Conservation (phyloP, 163 green algal genomes). For the Scenedesmus sp. region DNA sequence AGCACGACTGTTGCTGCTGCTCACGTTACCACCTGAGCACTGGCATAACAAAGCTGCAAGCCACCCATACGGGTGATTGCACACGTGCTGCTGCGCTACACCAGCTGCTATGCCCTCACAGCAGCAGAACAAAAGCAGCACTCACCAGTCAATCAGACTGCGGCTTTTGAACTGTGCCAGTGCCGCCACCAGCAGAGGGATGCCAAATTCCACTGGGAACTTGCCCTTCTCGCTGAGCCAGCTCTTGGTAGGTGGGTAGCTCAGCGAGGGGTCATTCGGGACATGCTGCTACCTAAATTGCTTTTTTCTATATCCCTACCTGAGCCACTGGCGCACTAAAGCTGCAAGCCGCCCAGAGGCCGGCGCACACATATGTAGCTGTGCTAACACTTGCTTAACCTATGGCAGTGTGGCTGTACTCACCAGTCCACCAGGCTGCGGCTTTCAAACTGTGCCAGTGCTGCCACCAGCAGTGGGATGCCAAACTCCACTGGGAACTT, state of each 20-base stretch:
- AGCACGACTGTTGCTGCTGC: not conserved
- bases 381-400: too few relatives aligned
- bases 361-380: too few relatives aligned
- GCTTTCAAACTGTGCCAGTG: not conserved
- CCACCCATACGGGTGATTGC: too few relatives aligned
- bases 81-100: too few relatives aligned
- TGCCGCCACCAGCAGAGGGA: slow-evolving; percentile 23
- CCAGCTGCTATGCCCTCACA: too few relatives aligned
- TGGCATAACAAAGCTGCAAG: too few relatives aligned
- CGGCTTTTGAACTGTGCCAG: not conserved
- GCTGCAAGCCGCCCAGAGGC: too few relatives aligned
- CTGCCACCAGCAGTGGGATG: slow-evolving; percentile 7
- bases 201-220: slow-evolving; percentile 42
- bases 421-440: slow-evolving; percentile 21
- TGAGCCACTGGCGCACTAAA: too few relatives aligned
- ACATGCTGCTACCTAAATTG: not conserved
- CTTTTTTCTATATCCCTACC: too few relatives aligned
- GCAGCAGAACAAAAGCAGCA: too few relatives aligned
- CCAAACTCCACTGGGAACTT: slow-evolving; percentile 44
- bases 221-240: slow-evolving; percentile 36
- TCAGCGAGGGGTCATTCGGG: slow-evolving; percentile 20
- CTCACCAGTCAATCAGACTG: slow-evolving; percentile 22
- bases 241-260: not conserved
- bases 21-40: too few relatives aligned
- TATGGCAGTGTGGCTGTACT: not conserved